Evolutionary conservation across 768 basidiomycete genomes (phyloP).

Genomic region (Mycena galericulata): DNA sequence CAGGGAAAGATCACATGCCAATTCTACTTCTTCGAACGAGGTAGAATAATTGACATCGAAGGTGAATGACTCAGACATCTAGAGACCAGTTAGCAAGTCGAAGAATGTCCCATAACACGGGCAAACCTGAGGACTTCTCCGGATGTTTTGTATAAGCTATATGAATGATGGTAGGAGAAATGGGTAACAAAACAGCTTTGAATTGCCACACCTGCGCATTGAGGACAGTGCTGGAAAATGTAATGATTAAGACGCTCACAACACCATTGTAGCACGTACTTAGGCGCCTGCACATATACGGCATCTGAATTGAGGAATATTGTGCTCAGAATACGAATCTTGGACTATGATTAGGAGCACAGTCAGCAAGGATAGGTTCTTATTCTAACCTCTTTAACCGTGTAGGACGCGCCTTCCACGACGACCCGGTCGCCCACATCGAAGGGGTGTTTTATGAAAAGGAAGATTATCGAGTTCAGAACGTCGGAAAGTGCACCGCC

Average conservation of each 20-base stretch:
- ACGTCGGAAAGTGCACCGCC: constrained; percentile 85
- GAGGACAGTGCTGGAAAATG: constrained; percentile 21
- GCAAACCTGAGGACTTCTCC: constrained; percentile 73
- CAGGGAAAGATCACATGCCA: constrained; percentile 2
- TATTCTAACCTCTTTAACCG: constrained; percentile 73
- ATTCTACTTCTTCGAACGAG: constrained; percentile 84
- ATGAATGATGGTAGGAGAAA: constrained; percentile 13
- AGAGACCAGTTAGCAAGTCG: not conserved
- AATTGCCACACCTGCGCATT: constrained; percentile 19
- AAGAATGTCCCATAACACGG: not conserved
- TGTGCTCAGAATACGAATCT: constrained; percentile 84
- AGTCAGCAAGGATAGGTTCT: not conserved
- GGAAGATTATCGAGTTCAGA: constrained; percentile 88
- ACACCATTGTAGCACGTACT: constrained; percentile 40
- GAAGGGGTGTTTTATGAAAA: constrained; percentile 89
- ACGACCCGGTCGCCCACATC: constrained; percentile 84
- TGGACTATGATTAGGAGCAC: not conserved
- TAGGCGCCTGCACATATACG: constrained; percentile 78
- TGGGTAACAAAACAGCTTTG: not conserved
- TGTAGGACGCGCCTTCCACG: constrained; percentile 67
- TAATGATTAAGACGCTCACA: not conserved
- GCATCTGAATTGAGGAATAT: constrained; percentile 74
- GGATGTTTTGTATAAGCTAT: constrained; percentile 78
- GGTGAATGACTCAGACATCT: constrained; percentile 84
- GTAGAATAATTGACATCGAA: constrained; percentile 87